Evolutionary conservation across 163 green algal genomes (phyloP).

Genomic region (Prototheca stagnorum): DNA sequence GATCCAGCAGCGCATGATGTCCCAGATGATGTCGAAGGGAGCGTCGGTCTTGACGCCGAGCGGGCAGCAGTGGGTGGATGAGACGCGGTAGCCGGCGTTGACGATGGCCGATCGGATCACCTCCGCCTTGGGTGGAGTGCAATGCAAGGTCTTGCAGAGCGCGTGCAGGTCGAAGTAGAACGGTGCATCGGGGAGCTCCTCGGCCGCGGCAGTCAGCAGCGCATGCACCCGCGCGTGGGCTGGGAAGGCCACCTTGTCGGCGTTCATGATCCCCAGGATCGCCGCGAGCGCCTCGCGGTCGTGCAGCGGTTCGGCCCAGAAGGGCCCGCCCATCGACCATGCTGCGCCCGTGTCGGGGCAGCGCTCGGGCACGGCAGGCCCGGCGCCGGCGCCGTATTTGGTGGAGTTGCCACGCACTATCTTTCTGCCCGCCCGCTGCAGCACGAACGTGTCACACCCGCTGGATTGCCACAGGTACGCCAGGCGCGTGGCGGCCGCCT

Average conservation of each 20-base stretch:
- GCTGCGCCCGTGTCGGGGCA: conserved; percentile 69
- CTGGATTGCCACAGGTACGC: conserved; percentile 80
- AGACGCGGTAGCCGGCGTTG: conserved; percentile 72
- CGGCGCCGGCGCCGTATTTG: conserved; percentile 44
- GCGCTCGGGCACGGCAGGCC: conserved; percentile 41
- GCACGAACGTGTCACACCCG: conserved; percentile 68
- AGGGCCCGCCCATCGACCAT: conserved; percentile 81
- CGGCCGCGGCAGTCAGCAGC: conserved; percentile 42
- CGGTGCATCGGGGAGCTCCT: conserved; percentile 82
- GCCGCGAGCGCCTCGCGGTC: conserved; percentile 50
- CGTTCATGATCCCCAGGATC: conserved; percentile 22
- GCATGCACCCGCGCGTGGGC: conserved; percentile 47
- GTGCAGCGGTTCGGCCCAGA: conserved; percentile 82
- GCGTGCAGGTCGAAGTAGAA: conserved; percentile 81
- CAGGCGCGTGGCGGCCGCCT: conserved; percentile 52
- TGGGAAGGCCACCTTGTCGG: conserved; percentile 21
- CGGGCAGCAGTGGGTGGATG: conserved; percentile 71
- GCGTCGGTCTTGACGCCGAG: conserved; percentile 90
- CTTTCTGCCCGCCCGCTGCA: conserved; percentile 48
- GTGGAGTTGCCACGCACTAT: conserved; percentile 12
- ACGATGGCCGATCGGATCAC: conserved; percentile 71
- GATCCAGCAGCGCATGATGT: conserved; percentile 90
- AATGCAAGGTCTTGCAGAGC: conserved; percentile 57
- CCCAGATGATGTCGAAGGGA: conserved; percentile 73
- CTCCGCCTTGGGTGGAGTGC: conserved; percentile 43